Evolutionary conservation across 2,329 filamentous ascomycete species (phyloP).

Genomic region (Aspergillus clavatus): DNA sequence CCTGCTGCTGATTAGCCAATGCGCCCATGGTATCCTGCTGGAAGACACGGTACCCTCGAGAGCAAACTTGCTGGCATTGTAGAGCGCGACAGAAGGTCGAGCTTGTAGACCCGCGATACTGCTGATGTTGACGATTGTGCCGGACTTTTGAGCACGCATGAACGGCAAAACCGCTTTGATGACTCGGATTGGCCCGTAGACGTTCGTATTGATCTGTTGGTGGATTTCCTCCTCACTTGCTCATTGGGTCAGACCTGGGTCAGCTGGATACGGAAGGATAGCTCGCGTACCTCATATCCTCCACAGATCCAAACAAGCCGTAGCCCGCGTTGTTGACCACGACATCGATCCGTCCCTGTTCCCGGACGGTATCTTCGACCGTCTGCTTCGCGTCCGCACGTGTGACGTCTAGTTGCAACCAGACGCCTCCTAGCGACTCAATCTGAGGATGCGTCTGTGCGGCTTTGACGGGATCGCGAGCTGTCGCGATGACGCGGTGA

Average conservation of each 20-base stretch:
- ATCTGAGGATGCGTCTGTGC: constrained; percentile 3
- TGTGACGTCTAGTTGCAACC: constrained; percentile 13
- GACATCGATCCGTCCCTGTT: constrained; percentile 10
- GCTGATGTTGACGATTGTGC: constrained; percentile 45
- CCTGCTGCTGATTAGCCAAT: constrained; percentile 3
- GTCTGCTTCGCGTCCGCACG: background rate
- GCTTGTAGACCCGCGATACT: constrained; percentile 45
- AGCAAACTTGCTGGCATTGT: constrained; percentile 41
- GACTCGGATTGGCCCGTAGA: constrained; percentile 39
- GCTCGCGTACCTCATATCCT: constrained; percentile 20
- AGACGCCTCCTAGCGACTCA: constrained; percentile 5
- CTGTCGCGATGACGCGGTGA: constrained; percentile 50
- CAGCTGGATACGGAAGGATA: too few species aligned
- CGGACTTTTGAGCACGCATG: constrained; percentile 32
- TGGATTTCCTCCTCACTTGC: constrained; percentile 15
- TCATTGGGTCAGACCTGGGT: background rate
- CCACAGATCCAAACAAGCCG: constrained; percentile 16
- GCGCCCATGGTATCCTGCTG: too few species aligned
- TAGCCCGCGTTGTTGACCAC: constrained; percentile 17
- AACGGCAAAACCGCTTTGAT: constrained; percentile 36
- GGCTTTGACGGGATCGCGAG: constrained; percentile 34
- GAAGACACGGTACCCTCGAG: constrained; percentile 28
- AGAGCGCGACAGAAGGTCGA: constrained; percentile 33
- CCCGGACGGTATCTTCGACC: background rate
- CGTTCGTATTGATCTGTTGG: constrained; percentile 34